Evolutionary conservation across 2,329 filamentous ascomycete genomes (phyloP).

Genomic region (Hymenotorrendiella dingleyae): DNA sequence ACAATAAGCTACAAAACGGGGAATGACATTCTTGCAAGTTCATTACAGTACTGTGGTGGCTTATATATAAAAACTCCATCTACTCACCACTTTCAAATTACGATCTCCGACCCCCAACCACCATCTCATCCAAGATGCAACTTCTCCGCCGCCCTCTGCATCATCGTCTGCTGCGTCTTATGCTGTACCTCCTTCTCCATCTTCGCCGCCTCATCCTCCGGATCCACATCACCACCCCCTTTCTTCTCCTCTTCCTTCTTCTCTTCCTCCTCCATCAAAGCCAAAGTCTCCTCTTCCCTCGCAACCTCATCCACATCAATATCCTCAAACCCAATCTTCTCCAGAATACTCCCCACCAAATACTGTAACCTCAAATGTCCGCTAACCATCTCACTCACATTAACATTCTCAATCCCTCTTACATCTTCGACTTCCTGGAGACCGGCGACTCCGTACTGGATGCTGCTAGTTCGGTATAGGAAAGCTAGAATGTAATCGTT

Average conservation of each 20-base stretch:
- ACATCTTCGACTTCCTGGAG: slow-evolving; percentile 67
- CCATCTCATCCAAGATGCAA: slow-evolving; percentile 15
- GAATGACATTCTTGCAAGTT: too few species aligned
- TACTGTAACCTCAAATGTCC: slow-evolving; percentile 68
- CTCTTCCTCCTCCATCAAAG: slow-evolving; percentile 37
- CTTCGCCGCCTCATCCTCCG: slow-evolving; percentile 31
- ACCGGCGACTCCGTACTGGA: slow-evolving; percentile 79
- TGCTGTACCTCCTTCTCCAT: slow-evolving; percentile 25
- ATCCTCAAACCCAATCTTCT: slow-evolving; percentile 59
- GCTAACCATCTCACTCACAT: slow-evolving; percentile 56
- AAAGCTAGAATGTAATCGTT: slow-evolving; percentile 87
- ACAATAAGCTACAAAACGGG: too few species aligned
- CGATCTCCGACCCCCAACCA: neutral
- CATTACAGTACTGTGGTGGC: neutral
- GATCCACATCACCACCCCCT: slow-evolving; percentile 22
- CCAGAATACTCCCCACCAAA: slow-evolving; percentile 60
- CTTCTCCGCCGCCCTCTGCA: slow-evolving; percentile 22
- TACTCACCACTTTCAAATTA: neutral
- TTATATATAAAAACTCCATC: too few species aligned
- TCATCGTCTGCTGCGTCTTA: slow-evolving; percentile 22
- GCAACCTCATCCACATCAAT: slow-evolving; percentile 38
- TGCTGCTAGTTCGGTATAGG: slow-evolving; percentile 74
- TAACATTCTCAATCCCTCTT: slow-evolving; percentile 56
- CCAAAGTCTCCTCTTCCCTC: slow-evolving; percentile 38
- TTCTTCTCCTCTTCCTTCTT: slow-evolving; percentile 32